Evolutionary conservation across 1,139 yeast species (phyloP).

Genomic region (Candida albicans): DNA sequence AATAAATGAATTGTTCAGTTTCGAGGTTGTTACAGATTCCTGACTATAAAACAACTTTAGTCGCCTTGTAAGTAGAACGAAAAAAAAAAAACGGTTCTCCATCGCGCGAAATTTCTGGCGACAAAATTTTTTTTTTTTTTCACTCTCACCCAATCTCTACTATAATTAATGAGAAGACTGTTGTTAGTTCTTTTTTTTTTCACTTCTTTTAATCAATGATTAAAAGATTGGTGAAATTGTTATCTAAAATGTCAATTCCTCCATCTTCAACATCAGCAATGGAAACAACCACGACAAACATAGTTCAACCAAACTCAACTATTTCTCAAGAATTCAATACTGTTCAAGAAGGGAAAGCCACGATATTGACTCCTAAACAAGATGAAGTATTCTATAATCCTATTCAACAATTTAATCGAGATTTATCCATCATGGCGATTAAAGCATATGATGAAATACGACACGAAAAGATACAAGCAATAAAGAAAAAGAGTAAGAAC

Average conservation of each 20-base stretch:
- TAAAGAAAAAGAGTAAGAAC: constrained; percentile 14
- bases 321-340: constrained; percentile 26
- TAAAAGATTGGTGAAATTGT: constrained; percentile 4
- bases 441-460: constrained; percentile 74
- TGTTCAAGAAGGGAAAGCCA: constrained; percentile 79
- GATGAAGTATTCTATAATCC: constrained; percentile 93
- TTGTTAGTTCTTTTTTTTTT: not conserved
- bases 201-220: constrained; percentile 6
- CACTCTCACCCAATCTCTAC: not conserved
- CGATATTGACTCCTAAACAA: constrained; percentile 71
- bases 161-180: no score
- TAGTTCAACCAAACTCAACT: not conserved
- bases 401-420: constrained; percentile 94
- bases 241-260: constrained; percentile 2
- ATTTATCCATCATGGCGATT: constrained; percentile 80
- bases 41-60: no score
- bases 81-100: no score
- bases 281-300: not conserved
- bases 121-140: not conserved
- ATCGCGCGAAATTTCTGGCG: no score
- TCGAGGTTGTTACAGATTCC: no score
- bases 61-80: no score
- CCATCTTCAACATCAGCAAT: constrained; percentile 1
- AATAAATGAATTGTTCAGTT: no score
- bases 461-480: constrained; percentile 26